These are phyloP conservation scores for Phaffia australis DNA, from an alignment of 768 basidiomycete species.

Conservation along the genomic window DNA sequence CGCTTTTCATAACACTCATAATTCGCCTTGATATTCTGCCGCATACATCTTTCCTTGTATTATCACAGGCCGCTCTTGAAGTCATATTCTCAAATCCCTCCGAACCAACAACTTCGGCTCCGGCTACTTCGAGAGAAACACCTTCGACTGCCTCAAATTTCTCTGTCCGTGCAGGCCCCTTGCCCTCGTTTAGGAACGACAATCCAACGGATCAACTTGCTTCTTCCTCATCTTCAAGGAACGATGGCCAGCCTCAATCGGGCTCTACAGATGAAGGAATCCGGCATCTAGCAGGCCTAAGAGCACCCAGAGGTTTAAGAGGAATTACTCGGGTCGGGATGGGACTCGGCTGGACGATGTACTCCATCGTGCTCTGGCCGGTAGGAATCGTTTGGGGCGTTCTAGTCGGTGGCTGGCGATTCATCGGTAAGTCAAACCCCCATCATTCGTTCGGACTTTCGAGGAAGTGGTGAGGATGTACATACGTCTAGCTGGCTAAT, in stretches of 20 bases:
- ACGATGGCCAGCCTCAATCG: not conserved
- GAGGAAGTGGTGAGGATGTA: not conserved
- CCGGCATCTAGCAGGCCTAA: slow-evolving; percentile 17
- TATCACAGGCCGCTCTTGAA: slow-evolving; percentile 24
- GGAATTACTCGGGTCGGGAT: slow-evolving; percentile 24
- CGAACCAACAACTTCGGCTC: not conserved
- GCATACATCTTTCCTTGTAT: not conserved
- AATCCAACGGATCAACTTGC: slow-evolving; percentile 25
- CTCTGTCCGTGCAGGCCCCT: slow-evolving; percentile 45
- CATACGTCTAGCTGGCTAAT: not conserved
- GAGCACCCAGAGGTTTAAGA: slow-evolving; percentile 19
- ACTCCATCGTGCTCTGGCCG: slow-evolving; percentile 22
- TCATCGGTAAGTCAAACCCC: slow-evolving; percentile 13
- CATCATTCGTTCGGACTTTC: not conserved
- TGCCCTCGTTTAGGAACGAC: slow-evolving; percentile 46
- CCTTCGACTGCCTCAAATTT: not conserved
- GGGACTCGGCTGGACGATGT: slow-evolving; percentile 24
- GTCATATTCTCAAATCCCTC: slow-evolving; percentile 19
- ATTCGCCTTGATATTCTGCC: not conserved
- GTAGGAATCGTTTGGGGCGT: slow-evolving; percentile 15
- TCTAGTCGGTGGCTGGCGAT: slow-evolving; percentile 14
- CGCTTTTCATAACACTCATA: slow-evolving; percentile 11
- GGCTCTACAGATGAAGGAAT: not conserved
- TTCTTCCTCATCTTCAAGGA: slow-evolving; percentile 10
- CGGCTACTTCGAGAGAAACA: not conserved